phyloP scores from a whole-genome alignment of 371 early-diverging fungal genomes.

The Dichotomocladium elegans region DNA sequence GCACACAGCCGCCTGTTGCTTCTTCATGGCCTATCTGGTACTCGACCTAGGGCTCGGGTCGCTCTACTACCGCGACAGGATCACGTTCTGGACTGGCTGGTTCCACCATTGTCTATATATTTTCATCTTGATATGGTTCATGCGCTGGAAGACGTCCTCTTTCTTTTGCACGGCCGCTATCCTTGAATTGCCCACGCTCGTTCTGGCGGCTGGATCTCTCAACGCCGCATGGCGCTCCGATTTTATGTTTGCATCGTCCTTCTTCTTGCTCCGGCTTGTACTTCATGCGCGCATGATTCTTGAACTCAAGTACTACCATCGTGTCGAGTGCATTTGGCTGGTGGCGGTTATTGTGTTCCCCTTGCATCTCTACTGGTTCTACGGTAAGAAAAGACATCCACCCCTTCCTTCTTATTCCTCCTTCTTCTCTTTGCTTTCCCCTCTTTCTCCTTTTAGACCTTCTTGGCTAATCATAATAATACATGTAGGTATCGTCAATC shows the following conservation, averaged over 20 bases:
- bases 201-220: constrained; percentile 37
- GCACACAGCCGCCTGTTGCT: constrained; percentile 14
- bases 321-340: constrained; percentile 15
- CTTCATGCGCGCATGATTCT: constrained; percentile 38
- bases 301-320: constrained; percentile 4
- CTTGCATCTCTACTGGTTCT: constrained; percentile 46
- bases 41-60: constrained; percentile 44
- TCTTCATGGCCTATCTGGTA: constrained; percentile 41
- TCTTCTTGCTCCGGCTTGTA: constrained; percentile 31
- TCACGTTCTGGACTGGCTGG: constrained; percentile 53
- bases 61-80: constrained; percentile 41
- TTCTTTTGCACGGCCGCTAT: constrained; percentile 36
- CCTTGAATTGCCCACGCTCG: constrained; percentile 38
- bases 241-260: constrained; percentile 36
- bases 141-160: constrained; percentile 18
- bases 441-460: not conserved
- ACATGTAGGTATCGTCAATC: constrained; percentile 6
- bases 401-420: too few species aligned
- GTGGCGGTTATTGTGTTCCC: constrained; percentile 24
- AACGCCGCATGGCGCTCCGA: constrained; percentile 26
- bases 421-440: not conserved
- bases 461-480: too few species aligned
- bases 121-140: constrained; percentile 25
- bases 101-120: constrained; percentile 53
- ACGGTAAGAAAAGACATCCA: too few species aligned